Base-by-base conservation (phyloP, 1,284 basidiomycete species). In the Ceratobasidium papillatum region DNA sequence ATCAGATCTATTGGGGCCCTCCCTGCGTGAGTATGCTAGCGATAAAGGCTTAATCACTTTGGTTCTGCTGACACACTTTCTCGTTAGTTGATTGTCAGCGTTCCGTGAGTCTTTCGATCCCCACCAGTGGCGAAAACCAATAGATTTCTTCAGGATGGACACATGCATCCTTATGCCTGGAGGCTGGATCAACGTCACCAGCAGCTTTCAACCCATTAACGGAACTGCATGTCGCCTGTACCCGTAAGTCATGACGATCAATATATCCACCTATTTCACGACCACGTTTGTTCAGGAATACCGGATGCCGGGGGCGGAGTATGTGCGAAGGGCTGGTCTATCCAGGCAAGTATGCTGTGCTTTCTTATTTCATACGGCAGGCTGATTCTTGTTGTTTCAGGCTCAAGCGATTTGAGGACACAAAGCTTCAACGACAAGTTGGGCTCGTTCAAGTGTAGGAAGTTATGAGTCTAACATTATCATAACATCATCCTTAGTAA, bases 361-460 rank as follows among this genome's bases (percentile, higher is more conserved):
- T 30, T 32, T 54, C 11, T 12, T 3, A 32, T 12, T 54, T 11
- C 9, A 19, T 19, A 5, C 25, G n/a, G 11, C 19, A 19, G 9
- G 30, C 52, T 54, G 4, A 54, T 32, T n/a, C 52, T 12, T 30
- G 25, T 4, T 32, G 9, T 25, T 22, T 25, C 25, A 54, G 52
- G 52, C 11, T 54, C 52, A 32, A 30, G 25, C 27, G 52, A 54
- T 32, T 12, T 54, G 11, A 54, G 52, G 25, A 54, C 52, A 12
- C 52, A 54, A 25, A 25, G 9, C 7, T 54, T 54, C 25, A 54
- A 54, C 27, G 52, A 54, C 52, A 54, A 54, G 25, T 30, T 54
- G 52, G 52, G 52, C 30, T 54, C 52, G 25, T 54, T 54, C 52
- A 54, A 54, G 27, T 54, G 52, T 25, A 54, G n/a, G n/a, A 27